A percentile compares a stretch with the other conserved stretches of the same genome.
Conservation (phyloP, 2,329 filamentous ascomycete genomes). For the Penicillium freii region DNA sequence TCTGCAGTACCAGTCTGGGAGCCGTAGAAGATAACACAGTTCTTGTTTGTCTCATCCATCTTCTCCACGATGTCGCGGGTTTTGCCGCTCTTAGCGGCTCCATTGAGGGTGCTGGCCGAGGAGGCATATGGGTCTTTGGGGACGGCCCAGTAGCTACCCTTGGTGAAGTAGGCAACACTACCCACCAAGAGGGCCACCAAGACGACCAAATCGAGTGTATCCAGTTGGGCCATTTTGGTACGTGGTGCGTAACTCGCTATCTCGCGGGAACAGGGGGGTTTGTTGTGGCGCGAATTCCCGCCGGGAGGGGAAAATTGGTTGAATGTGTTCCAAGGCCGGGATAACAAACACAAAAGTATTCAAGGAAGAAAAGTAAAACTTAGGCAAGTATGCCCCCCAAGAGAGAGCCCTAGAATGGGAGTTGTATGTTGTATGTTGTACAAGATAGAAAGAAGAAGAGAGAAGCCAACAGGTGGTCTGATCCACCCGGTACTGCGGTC, state of each 20-base stretch:
- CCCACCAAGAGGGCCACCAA: slow-evolving; percentile 80
- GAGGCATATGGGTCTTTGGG: slow-evolving; percentile 84
- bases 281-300: slow-evolving; percentile 4
- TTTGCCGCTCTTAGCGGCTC: slow-evolving; percentile 72
- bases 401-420: not conserved
- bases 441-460: slow-evolving; percentile 4
- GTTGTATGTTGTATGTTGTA: not conserved
- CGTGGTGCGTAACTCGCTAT: not conserved
- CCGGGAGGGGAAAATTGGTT: not conserved
- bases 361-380: not conserved
- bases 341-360: not conserved
- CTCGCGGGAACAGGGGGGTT: slow-evolving; percentile 3
- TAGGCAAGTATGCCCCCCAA: not conserved
- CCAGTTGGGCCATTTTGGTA: slow-evolving; percentile 82
- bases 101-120: slow-evolving; percentile 60
- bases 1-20: slow-evolving; percentile 98
- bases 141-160: slow-evolving; percentile 82
- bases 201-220: slow-evolving; percentile 92
- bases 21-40: slow-evolving; percentile 97
- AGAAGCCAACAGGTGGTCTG: slow-evolving; percentile 10
- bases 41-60: slow-evolving; percentile 92
- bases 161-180: slow-evolving; percentile 94
- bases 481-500: slow-evolving; percentile 1
- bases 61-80: slow-evolving; percentile 92
- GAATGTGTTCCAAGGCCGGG: not conserved